A percentile compares a stretch with the other conserved stretches of the same genome.
phyloP scores from a whole-genome alignment of 306 rosid genomes.

The Leucaena leucocephala region DNA sequence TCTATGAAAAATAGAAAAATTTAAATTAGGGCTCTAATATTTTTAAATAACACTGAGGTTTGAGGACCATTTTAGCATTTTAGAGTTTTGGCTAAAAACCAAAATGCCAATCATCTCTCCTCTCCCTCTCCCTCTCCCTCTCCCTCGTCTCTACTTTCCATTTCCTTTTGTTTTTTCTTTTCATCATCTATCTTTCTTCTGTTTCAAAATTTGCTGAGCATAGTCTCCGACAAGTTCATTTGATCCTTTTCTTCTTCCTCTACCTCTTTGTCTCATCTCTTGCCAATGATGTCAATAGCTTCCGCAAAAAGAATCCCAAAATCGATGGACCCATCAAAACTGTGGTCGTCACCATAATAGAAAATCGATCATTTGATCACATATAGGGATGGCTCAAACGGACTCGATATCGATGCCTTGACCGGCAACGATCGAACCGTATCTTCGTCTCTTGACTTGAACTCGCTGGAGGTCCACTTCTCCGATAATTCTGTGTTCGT shows the following conservation, averaged over 20 bases:
- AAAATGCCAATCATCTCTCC: no score
- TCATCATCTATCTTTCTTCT: no score
- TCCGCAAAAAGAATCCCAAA: conserved; percentile 45
- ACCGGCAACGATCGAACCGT: conserved; percentile 69
- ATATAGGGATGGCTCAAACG: conserved; percentile 80
- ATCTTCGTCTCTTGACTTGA: conserved; percentile 43
- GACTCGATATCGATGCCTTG: conserved; percentile 76
- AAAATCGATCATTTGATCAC: conserved; percentile 94
- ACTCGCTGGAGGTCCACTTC: conserved; percentile 53
- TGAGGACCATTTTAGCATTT: no score
- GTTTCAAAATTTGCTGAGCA: no score
- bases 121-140: no score
- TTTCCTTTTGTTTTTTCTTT: no score
- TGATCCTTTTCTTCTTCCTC: conserved; percentile 39
- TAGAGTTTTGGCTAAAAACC: no score
- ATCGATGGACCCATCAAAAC: conserved; percentile 82
- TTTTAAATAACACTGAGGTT: no score
- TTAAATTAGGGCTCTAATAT: no score
- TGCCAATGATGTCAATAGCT: conserved; percentile 4
- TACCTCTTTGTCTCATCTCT: conserved; percentile 50
- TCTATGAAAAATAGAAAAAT: no score
- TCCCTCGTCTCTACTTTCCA: no score
- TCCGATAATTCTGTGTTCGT: conserved; percentile 66
- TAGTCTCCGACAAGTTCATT: conserved; percentile 47
- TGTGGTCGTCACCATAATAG: conserved; percentile 79